Evolutionary conservation across 1,284 basidiomycete genomes (phyloP).

Genomic region (Trichosporon faecale): DNA sequence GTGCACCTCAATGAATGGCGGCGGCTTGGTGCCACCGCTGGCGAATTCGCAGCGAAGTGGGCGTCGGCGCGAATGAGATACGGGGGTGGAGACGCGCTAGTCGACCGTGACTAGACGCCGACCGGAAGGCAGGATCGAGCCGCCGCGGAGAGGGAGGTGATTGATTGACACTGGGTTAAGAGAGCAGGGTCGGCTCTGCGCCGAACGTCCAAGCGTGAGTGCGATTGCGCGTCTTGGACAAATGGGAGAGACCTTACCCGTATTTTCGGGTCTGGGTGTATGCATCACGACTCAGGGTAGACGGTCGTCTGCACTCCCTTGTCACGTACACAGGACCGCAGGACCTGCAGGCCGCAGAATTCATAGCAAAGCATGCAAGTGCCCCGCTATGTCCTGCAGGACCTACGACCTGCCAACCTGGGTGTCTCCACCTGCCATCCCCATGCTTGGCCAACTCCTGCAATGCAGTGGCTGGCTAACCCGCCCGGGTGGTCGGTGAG

Average conservation of each 20-base stretch:
- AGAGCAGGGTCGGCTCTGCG: constrained; percentile 1
- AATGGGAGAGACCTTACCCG: constrained; percentile 7
- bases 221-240: background rate
- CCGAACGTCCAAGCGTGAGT: background rate
- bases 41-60: background rate
- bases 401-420: background rate
- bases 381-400: constrained; percentile 3
- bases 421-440: background rate
- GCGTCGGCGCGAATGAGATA: background rate
- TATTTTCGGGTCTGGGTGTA: constrained; percentile 12
- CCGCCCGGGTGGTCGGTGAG: background rate
- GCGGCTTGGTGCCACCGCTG: background rate
- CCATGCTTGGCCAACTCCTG: background rate
- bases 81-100: background rate
- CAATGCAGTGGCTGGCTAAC: background rate
- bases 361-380: background rate
- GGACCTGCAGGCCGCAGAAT: background rate
- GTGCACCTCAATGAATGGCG: background rate
- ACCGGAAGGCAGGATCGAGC: background rate
- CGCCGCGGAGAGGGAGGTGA: background rate
- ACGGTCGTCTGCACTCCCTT: background rate
- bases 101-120: background rate
- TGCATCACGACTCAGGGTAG: constrained; percentile 4
- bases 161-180: background rate
- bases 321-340: background rate